These are phyloP conservation scores for Yamadazyma siamensis DNA, from an alignment of 1,139 yeast genomes.

Conservation along the genomic window DNA sequence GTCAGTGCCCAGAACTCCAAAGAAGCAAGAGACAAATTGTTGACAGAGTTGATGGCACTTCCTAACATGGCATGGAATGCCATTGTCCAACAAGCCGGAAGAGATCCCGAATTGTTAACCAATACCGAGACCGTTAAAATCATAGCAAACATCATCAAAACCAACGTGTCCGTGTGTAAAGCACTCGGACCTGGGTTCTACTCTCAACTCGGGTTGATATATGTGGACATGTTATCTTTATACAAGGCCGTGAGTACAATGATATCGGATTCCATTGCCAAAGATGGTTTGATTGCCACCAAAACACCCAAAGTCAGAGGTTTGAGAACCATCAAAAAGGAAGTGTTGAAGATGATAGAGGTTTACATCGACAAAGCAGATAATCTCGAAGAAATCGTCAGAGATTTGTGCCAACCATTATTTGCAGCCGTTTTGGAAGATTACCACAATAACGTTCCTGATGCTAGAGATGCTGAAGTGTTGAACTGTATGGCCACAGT, in stretches of 20 bases:
- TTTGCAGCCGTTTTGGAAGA: constrained; percentile 86
- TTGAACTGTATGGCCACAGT: constrained; percentile 91
- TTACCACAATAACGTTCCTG: constrained; percentile 85
- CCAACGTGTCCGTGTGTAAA: constrained; percentile 90
- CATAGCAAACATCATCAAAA: constrained; percentile 88
- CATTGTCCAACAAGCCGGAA: constrained; percentile 83
- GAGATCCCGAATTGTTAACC: constrained; percentile 77
- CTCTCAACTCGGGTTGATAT: constrained; percentile 83
- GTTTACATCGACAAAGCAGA: constrained; percentile 86
- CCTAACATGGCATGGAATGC: constrained; percentile 96
- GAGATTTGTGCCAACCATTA: constrained; percentile 79
- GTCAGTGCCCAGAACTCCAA: constrained; percentile 73
- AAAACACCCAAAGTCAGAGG: constrained; percentile 96
- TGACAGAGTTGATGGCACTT: constrained; percentile 77
- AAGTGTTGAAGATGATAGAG: constrained; percentile 84
- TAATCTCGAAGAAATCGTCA: constrained; percentile 80
- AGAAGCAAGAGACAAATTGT: constrained; percentile 66
- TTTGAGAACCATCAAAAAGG: constrained; percentile 93
- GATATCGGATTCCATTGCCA: constrained; percentile 77
- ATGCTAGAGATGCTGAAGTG: constrained; percentile 97
- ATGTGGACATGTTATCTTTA: constrained; percentile 83
- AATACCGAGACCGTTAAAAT: constrained; percentile 89
- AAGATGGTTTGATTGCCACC: constrained; percentile 82
- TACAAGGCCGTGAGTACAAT: constrained; percentile 89
- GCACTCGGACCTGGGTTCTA: constrained; percentile 91